A percentile compares a stretch with the other conserved stretches of the same genome.
phyloP scores from a whole-genome alignment of 768 basidiomycete species.

The Xerocomellus intermedius region DNA sequence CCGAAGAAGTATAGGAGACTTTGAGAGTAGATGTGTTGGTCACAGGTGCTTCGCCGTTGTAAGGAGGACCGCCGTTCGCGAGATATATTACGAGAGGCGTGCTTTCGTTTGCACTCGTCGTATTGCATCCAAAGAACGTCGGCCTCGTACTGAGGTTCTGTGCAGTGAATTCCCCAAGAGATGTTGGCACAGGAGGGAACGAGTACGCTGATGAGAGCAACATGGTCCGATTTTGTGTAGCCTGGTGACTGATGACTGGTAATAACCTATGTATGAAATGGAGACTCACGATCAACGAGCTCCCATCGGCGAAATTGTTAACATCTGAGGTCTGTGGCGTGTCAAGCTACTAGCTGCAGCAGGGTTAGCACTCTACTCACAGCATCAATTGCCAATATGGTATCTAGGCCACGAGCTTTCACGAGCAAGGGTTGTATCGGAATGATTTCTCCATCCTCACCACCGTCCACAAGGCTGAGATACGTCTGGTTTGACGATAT shows the following conservation, averaged over 20 bases:
- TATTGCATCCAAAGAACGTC: constrained; percentile 48
- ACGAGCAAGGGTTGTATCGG: constrained; percentile 52
- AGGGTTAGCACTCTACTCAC: constrained; percentile 10
- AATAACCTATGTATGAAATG: neutral
- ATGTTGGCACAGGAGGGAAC: constrained; percentile 32
- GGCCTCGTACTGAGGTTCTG: constrained; percentile 38
- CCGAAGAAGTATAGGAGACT: constrained; percentile 34
- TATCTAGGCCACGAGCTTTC: constrained; percentile 44
- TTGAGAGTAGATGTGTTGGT: constrained; percentile 46
- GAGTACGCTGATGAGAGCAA: constrained; percentile 34
- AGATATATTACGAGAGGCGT: constrained; percentile 56
- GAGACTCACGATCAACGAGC: constrained; percentile 26
- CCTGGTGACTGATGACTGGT: constrained; percentile 10
- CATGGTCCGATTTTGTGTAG: constrained; percentile 39
- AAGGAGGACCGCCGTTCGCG: constrained; percentile 51
- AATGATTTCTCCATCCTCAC: constrained; percentile 42
- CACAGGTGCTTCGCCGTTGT: constrained; percentile 34
- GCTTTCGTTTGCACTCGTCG: constrained; percentile 22
- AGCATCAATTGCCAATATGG: constrained; percentile 51
- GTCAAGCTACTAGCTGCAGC: neutral
- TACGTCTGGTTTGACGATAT: constrained; percentile 31
- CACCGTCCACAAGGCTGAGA: constrained; percentile 40
- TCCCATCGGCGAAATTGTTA: constrained; percentile 23
- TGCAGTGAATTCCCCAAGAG: constrained; percentile 30
- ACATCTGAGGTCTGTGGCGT: constrained; percentile 13